Evolutionary conservation across 2,329 filamentous ascomycete species (phyloP), one percentile per base, ranked within the genome.

Genomic region (Aspergillus pseudoglaucus): DNA sequence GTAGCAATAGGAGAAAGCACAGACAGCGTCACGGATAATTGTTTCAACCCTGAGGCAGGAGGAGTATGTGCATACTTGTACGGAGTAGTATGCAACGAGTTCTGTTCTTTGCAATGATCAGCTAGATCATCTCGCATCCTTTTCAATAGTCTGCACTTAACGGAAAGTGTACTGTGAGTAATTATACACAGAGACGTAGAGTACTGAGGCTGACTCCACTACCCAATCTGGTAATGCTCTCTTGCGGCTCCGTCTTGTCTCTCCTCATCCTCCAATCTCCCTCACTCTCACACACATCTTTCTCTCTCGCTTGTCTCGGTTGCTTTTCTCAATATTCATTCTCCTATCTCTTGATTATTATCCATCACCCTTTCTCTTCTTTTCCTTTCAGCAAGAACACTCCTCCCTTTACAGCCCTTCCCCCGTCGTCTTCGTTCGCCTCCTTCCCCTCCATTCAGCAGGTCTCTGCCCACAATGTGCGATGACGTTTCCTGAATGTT

Each of bases 391-490:
- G 10, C 25, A 30, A 12, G 10, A 30, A 12, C 10, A 30, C 12
- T 10, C 25, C 25, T 22, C 22, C 25, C 4, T 30, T 10, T 30
- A 12, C 25, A 30, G 25, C 10, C 12, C 25, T 30, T 30, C 25
- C 44, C 40, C 44, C 37, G 22, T 22, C 46, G 22, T 44, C 42
- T 40, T 46, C 40, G n/a, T 46, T 22, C 43, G 35, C 42, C 42
- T 37, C 27, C 33, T 41, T 22, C 45, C 12, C 43, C 15, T 45
- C 42, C 25, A 37, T 42, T 14, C 37, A 39, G 17, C 37, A 17
- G 10, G 33, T 37, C 33, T 18, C 33, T 37, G 33, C 37, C 37
- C 37, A 39, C 37, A 39, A 20, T 39, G 37, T 39, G 37, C 37
- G 37, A 39, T 39, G 37, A 39, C 37, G 37, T 39, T 39, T 39